A percentile compares a stretch with the other conserved stretches of the same genome.
These are phyloP conservation scores for Lachnellula suecica DNA, from an alignment of 2,329 filamentous ascomycete genomes.

Conservation along the genomic window DNA sequence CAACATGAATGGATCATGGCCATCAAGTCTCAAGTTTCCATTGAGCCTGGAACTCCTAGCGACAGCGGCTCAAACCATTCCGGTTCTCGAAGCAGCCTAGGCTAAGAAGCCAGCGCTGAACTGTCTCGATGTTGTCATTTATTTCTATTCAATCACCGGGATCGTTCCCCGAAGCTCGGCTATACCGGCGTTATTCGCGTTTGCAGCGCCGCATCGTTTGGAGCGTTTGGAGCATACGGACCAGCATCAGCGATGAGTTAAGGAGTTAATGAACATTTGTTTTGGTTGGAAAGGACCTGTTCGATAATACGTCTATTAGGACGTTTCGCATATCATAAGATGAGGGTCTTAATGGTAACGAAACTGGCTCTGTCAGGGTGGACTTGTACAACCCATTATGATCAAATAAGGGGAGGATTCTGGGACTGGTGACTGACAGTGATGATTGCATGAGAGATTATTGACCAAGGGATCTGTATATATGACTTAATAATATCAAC, in stretches of 20 bases:
- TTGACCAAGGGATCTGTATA: too few species aligned
- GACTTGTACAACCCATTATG: neutral
- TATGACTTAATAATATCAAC: neutral
- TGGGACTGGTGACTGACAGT: neutral
- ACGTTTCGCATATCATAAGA: too few species aligned
- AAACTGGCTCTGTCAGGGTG: neutral
- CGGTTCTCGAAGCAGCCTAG: conserved; percentile 24
- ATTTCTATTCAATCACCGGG: neutral
- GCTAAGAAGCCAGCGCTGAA: conserved; percentile 6
- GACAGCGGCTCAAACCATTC: conserved; percentile 38
- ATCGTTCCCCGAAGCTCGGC: conserved; percentile 2
- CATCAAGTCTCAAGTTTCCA: conserved; percentile 60
- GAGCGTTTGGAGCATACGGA: conserved; percentile 6
- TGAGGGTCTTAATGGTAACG: too few species aligned
- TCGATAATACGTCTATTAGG: too few species aligned
- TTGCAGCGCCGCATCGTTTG: neutral
- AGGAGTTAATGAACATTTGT: conserved; percentile 6
- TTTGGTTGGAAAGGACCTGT: neutral
- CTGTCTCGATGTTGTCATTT: neutral
- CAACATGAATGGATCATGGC: conserved; percentile 88
- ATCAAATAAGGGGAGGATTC: neutral
- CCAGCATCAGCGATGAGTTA: conserved; percentile 18
- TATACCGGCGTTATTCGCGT: conserved; percentile 3
- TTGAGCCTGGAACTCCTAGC: conserved; percentile 63
- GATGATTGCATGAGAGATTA: too few species aligned